Percentiles rank a stretch among this genome's conserved stretches.
Conservation (phyloP, 2,329 filamentous ascomycete species). For the Colletotrichum truncatum region DNA sequence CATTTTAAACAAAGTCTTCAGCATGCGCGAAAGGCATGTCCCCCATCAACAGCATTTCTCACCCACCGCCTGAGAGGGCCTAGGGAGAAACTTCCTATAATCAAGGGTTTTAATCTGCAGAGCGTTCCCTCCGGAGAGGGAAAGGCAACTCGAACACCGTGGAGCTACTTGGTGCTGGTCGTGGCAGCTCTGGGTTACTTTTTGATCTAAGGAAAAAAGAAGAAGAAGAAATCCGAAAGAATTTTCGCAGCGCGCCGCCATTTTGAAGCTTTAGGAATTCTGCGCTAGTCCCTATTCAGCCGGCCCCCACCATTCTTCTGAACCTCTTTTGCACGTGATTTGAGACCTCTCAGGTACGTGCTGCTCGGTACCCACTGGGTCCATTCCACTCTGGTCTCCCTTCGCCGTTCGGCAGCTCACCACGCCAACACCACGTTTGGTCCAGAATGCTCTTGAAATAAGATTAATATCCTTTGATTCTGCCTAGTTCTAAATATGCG, state of each 20-base stretch:
- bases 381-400: not conserved
- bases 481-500: not conserved
- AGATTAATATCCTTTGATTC: not conserved
- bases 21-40: constrained; percentile 50
- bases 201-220: constrained; percentile 67
- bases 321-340: not conserved
- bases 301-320: not conserved
- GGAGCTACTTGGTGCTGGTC: constrained; percentile 65
- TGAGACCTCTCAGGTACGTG: not conserved
- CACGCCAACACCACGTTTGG: not conserved
- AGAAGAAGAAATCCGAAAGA: constrained; percentile 47
- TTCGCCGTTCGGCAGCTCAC: not conserved
- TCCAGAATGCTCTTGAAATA: constrained; percentile 3
- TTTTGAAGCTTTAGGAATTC: not conserved
- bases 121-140: constrained; percentile 56
- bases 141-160: constrained; percentile 72
- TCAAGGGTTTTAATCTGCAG: constrained; percentile 68
- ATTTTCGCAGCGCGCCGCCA: constrained; percentile 36
- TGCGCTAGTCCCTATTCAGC: constrained; percentile 35
- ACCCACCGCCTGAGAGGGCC: constrained; percentile 55
- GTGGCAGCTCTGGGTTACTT: constrained; percentile 70
- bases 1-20: not conserved
- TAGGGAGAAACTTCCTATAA: constrained; percentile 70
- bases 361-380: not conserved
- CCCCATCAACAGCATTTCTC: constrained; percentile 70